A percentile compares a stretch with the other conserved stretches of the same genome.
Conservation (phyloP, 192 early-diverging fungal species). For the Obelidium mucronatum region DNA sequence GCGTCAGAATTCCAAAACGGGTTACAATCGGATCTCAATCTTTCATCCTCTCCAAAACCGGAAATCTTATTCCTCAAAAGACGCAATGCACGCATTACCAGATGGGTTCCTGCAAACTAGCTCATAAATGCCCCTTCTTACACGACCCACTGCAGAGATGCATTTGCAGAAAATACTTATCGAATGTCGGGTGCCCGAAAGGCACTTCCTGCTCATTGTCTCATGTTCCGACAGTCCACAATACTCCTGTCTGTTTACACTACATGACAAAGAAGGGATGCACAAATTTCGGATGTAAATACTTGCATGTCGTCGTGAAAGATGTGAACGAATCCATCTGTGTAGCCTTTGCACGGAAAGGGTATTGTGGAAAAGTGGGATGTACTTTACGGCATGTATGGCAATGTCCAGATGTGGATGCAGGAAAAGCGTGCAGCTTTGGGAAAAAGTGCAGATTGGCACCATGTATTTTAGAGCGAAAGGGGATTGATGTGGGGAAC, state of each 20-base stretch:
- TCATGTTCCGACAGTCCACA: neutral
- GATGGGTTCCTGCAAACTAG: neutral
- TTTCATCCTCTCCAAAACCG: slow-evolving; percentile 11
- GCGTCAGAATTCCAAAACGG: neutral
- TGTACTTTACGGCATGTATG: slow-evolving; percentile 2
- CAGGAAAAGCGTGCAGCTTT: neutral
- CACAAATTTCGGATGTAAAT: neutral
- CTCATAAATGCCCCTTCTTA: slow-evolving; percentile 18
- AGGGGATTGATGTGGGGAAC: neutral
- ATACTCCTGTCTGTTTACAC: slow-evolving; percentile 3
- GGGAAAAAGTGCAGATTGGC: slow-evolving; percentile 5
- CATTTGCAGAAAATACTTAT: slow-evolving; percentile 16
- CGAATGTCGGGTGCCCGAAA: neutral
- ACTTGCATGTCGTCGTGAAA: neutral
- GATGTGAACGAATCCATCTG: neutral
- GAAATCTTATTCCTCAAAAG: neutral
- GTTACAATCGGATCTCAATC: neutral
- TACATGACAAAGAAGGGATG: neutral
- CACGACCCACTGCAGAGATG: neutral
- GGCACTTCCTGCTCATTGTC: neutral
- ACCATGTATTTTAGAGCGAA: slow-evolving; percentile 3
- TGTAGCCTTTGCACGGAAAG: slow-evolving; percentile 1
- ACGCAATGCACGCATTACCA: slow-evolving; percentile 8
- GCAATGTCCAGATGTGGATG: slow-evolving; percentile 17
- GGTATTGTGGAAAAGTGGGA: neutral